Evolutionary conservation across 768 basidiomycete species (phyloP).

Genomic region (Mycena capillaripes): DNA sequence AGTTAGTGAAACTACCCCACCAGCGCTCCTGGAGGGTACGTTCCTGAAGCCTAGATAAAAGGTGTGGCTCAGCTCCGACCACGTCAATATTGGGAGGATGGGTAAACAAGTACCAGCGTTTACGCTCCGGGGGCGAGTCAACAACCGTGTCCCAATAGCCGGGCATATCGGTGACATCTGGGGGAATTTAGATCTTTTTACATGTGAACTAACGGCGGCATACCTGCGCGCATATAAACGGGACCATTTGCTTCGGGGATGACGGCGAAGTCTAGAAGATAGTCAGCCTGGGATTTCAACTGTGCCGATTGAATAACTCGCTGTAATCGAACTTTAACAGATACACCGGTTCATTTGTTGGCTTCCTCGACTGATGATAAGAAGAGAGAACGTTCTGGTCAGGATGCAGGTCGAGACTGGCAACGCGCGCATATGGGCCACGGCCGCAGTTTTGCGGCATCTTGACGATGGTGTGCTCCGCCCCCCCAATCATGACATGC

Average conservation of each 20-base stretch:
- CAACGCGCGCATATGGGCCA: conserved; percentile 44
- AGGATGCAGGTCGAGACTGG: conserved; percentile 34
- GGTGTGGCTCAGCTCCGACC: no score
- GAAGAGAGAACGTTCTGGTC: conserved; percentile 35
- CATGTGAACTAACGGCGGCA: no score
- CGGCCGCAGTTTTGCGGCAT: conserved; percentile 42
- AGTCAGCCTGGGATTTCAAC: background rate
- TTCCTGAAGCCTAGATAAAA: conserved; percentile 20
- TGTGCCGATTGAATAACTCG: background rate
- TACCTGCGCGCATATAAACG: conserved; percentile 28
- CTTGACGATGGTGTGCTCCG: conserved; percentile 43
- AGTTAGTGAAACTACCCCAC: conserved; percentile 39
- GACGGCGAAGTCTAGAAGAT: conserved; percentile 28
- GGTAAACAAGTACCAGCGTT: conserved; percentile 21
- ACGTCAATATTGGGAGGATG: conserved; percentile 1
- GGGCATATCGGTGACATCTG: conserved; percentile 31
- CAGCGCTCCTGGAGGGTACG: conserved; percentile 36
- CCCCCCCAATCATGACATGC: conserved; percentile 42
- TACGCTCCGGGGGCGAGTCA: conserved; percentile 37
- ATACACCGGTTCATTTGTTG: conserved; percentile 36
- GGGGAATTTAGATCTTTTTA: no score
- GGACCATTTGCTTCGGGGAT: conserved; percentile 33
- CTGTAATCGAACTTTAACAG: conserved; percentile 38
- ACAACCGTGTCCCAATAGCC: conserved; percentile 36
- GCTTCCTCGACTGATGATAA: conserved; percentile 33